Percentiles rank a stretch among this genome's conserved stretches.
These are phyloP conservation scores for Neoboletus subvelutipes DNA, from an alignment of 768 basidiomycete genomes.

Conservation along the genomic window DNA sequence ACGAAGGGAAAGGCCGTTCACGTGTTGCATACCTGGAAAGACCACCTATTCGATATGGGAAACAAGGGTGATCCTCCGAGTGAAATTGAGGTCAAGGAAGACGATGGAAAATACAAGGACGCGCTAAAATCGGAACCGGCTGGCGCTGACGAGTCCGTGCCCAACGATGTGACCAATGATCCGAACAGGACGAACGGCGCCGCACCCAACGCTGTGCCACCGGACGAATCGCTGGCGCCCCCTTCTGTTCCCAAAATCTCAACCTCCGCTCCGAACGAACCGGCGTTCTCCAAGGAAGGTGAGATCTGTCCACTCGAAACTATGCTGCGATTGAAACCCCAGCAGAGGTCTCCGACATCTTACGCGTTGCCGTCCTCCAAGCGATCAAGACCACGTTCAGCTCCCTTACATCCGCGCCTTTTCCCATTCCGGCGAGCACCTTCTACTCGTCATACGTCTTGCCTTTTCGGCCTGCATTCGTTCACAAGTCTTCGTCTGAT, in stretches of 20 bases:
- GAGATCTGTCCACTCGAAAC: constrained; percentile 3
- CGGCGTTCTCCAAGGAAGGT: constrained; percentile 31
- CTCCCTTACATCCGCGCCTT: constrained; percentile 48
- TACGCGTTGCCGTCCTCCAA: constrained; percentile 65
- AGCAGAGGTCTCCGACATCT: constrained; percentile 37
- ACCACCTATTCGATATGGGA: constrained; percentile 73
- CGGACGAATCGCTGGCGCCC: constrained; percentile 7
- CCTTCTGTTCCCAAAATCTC: constrained; percentile 3
- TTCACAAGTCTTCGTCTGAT: constrained; percentile 16
- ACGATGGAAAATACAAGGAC: constrained; percentile 8
- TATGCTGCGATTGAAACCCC: not conserved
- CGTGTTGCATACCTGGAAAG: constrained; percentile 75
- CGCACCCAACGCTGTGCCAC: constrained; percentile 5
- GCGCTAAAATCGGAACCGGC: constrained; percentile 11
- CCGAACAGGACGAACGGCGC: constrained; percentile 27
- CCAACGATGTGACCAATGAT: constrained; percentile 7
- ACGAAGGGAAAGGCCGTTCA: constrained; percentile 78
- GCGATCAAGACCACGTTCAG: constrained; percentile 53
- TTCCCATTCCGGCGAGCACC: constrained; percentile 74
- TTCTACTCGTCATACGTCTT: constrained; percentile 79
- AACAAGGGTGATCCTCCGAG: constrained; percentile 58
- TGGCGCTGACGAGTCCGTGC: constrained; percentile 5
- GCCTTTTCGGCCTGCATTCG: constrained; percentile 73
- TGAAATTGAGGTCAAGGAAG: constrained; percentile 28
- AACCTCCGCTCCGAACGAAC: constrained; percentile 9